Percentiles rank a stretch among this genome's conserved stretches.
phyloP scores from a whole-genome alignment of 495 filamentous ascomycete species.

The Penicillium steckii region DNA sequence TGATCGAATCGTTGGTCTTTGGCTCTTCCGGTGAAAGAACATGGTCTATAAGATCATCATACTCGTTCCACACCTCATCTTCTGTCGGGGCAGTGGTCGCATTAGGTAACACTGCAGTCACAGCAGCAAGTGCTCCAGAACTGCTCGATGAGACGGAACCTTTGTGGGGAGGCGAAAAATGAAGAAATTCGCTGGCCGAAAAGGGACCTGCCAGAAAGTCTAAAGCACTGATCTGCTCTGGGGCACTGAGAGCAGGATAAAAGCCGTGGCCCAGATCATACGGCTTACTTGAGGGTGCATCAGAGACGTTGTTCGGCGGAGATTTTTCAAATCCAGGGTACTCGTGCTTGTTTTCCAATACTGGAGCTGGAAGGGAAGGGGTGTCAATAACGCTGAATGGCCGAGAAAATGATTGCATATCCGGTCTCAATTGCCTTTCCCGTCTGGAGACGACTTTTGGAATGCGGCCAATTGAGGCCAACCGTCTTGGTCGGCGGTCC shows the following conservation, averaged over 20 bases:
- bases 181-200: conserved; percentile 59
- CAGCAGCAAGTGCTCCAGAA: conserved; percentile 58
- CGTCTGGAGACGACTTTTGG: conserved; percentile 76
- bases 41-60: conserved; percentile 83
- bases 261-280: conserved; percentile 25
- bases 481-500: conserved; percentile 38
- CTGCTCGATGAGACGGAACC: conserved; percentile 68
- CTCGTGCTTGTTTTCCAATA: conserved; percentile 8
- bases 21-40: conserved; percentile 51
- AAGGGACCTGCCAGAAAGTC: conserved; percentile 43
- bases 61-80: conserved; percentile 95
- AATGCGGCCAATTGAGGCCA: conserved; percentile 87
- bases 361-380: conserved; percentile 25
- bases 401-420: conserved; percentile 81
- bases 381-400: conserved; percentile 60
- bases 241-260: conserved; percentile 39
- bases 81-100: conserved; percentile 59
- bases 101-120: conserved; percentile 61
- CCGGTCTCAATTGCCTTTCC: conserved; percentile 65
- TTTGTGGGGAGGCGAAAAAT: conserved; percentile 65
- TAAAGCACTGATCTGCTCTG: conserved; percentile 30
- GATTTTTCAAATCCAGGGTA: conserved; percentile 25
- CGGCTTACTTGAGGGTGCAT: conserved; percentile 17
- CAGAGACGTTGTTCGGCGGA: conserved; percentile 19
- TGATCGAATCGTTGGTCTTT: conserved; percentile 8